Evolutionary conservation across 163 green algal species (phyloP).

Genomic region (Prototheca stagnorum): DNA sequence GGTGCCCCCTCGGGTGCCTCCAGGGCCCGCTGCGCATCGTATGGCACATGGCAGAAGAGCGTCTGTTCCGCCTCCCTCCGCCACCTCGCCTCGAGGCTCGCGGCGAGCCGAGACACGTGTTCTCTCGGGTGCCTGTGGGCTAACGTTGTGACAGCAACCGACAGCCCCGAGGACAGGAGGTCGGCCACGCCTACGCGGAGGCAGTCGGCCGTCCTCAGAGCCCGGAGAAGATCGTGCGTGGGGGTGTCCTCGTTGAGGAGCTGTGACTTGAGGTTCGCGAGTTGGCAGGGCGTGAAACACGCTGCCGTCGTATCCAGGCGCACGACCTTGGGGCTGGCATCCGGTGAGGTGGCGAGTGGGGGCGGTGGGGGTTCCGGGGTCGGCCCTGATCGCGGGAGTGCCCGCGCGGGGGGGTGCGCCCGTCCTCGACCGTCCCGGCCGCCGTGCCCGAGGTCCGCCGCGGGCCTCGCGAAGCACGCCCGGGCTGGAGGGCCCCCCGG

Average conservation of each 20-base stretch:
- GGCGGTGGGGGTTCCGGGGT: no score
- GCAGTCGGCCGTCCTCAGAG: constrained; percentile 11
- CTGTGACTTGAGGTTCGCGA: neutral
- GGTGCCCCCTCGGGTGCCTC: neutral
- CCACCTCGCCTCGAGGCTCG: neutral
- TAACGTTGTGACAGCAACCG: neutral
- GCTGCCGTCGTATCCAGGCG: neutral
- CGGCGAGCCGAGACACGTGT: neutral
- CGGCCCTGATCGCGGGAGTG: no score
- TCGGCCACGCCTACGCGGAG: constrained; percentile 9
- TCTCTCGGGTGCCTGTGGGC: neutral
- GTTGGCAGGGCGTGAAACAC: neutral
- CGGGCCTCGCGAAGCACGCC: no score
- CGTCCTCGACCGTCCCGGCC: no score
- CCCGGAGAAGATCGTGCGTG: constrained; percentile 7
- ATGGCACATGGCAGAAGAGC: neutral
- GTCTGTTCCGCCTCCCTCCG: neutral
- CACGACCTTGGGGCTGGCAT: neutral
- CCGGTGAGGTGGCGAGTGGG: no score
- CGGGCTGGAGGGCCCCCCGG: no score
- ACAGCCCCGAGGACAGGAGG: neutral
- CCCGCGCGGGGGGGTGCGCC: no score
- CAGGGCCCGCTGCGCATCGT: neutral
- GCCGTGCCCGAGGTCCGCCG: no score
- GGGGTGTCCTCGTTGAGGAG: neutral